Conservation (phyloP, 2,329 filamentous ascomycete species). For the Trichothecium sympodiale region DNA sequence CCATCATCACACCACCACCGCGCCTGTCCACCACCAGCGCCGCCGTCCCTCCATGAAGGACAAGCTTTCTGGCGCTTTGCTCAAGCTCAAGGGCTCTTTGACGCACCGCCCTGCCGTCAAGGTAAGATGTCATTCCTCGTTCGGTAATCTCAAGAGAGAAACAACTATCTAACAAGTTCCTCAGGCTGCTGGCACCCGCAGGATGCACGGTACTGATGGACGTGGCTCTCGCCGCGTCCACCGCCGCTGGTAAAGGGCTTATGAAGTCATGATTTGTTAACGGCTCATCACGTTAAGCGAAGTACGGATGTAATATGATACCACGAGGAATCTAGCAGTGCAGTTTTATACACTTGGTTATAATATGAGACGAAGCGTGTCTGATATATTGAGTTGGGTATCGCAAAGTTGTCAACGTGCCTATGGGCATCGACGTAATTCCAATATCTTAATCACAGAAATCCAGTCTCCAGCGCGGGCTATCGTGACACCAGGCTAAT, state of each 20-base stretch:
- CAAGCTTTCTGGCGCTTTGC: conserved; percentile 66
- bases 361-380: background rate
- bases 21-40: conserved; percentile 48
- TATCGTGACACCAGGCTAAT: conserved; percentile 10
- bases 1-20: conserved; percentile 18
- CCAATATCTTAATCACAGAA: background rate
- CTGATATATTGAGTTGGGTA: too few species aligned
- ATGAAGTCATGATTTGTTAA: background rate
- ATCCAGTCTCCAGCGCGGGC: background rate
- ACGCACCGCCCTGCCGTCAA: conserved; percentile 61
- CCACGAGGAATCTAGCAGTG: conserved; percentile 4
- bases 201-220: conserved; percentile 66
- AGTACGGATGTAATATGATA: background rate
- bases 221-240: conserved; percentile 36
- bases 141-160: background rate
- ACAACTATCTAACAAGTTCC: conserved; percentile 1
- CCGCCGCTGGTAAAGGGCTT: conserved; percentile 1
- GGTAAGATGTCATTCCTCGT: conserved; percentile 29
- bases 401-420: conserved; percentile 4
- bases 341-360: conserved; percentile 7
- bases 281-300: background rate
- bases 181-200: conserved; percentile 60
- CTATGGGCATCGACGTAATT: conserved; percentile 5
- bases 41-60: conserved; percentile 60
- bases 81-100: conserved; percentile 60